phyloP scores from a whole-genome alignment of 1,284 basidiomycete genomes.

The Ustilago nuda region DNA sequence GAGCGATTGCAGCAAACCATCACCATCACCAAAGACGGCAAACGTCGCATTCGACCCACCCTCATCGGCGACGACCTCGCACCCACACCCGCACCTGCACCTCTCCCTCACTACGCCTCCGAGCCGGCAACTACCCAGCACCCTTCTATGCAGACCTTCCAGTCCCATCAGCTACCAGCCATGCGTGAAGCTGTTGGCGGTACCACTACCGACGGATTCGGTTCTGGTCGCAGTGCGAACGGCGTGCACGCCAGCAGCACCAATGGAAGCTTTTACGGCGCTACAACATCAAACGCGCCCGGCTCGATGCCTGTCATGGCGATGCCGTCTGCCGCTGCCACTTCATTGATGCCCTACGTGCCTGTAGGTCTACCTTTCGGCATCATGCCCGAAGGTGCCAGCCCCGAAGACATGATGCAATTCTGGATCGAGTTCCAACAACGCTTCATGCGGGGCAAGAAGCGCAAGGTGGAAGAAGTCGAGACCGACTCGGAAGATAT shows the following conservation, averaged over 20 bases:
- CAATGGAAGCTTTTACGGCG: slow-evolving; percentile 18
- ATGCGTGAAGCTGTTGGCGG: slow-evolving; percentile 45
- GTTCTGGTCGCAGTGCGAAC: slow-evolving; percentile 16
- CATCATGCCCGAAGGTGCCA: slow-evolving; percentile 49
- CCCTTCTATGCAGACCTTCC: slow-evolving; percentile 10
- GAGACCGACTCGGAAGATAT: slow-evolving; percentile 41
- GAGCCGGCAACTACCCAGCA: slow-evolving; percentile 14
- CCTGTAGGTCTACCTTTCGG: slow-evolving; percentile 42
- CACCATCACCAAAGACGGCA: slow-evolving; percentile 71
- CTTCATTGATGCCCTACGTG: slow-evolving; percentile 40
- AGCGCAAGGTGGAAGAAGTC: slow-evolving; percentile 42
- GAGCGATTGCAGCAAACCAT: slow-evolving; percentile 67
- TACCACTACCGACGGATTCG: slow-evolving; percentile 43
- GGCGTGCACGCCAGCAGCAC: slow-evolving; percentile 24
- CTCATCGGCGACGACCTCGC: slow-evolving; percentile 69
- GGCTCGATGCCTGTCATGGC: slow-evolving; percentile 13
- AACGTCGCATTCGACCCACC: slow-evolving; percentile 77
- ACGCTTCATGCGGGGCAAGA: slow-evolving; percentile 43
- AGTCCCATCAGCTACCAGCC: slow-evolving; percentile 33
- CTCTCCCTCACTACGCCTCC: slow-evolving; percentile 16
- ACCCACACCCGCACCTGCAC: slow-evolving; percentile 5
- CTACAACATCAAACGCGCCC: slow-evolving; percentile 6
- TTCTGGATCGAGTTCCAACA: slow-evolving; percentile 54
- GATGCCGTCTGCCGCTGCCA: slow-evolving; percentile 13
- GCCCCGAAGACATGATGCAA: slow-evolving; percentile 49